Evolutionary conservation across 768 basidiomycete species (phyloP).

Genomic region (Punctularia strigosozonata): DNA sequence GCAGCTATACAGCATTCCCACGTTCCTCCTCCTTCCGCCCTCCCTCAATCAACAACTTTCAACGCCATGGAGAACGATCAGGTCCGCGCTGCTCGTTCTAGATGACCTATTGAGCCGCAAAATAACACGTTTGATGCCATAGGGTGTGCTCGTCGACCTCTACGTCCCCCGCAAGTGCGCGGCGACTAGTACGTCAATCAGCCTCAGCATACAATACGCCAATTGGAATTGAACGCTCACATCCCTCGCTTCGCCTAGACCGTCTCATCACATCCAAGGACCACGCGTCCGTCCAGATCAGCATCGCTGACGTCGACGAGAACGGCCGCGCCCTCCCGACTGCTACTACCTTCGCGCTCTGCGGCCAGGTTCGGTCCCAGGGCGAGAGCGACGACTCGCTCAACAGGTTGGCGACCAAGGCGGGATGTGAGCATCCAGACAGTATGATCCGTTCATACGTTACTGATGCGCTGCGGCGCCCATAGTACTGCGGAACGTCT

Average conservation of each 20-base stretch:
- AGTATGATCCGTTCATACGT: neutral
- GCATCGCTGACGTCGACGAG: slow-evolving; percentile 88
- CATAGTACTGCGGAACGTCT: slow-evolving; percentile 90
- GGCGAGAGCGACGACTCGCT: slow-evolving; percentile 95
- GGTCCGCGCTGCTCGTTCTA: slow-evolving; percentile 30
- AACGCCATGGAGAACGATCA: slow-evolving; percentile 82
- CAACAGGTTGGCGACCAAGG: slow-evolving; percentile 92
- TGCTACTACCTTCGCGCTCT: slow-evolving; percentile 88
- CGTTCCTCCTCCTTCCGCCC: neutral
- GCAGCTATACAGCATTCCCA: neutral
- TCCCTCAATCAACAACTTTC: neutral
- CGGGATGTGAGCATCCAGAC: slow-evolving; percentile 64
- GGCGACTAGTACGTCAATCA: slow-evolving; percentile 88
- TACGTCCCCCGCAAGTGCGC: slow-evolving; percentile 99
- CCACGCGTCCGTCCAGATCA: slow-evolving; percentile 96
- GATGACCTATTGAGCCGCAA: neutral
- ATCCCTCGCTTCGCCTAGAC: slow-evolving; percentile 36
- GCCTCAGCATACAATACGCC: slow-evolving; percentile 1
- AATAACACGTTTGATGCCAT: slow-evolving; percentile 5
- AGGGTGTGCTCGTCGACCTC: slow-evolving; percentile 99
- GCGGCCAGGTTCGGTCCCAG: slow-evolving; percentile 86
- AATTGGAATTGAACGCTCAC: neutral
- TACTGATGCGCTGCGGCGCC: slow-evolving; percentile 4
- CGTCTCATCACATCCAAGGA: slow-evolving; percentile 98
- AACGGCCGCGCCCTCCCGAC: slow-evolving; percentile 70